Conservation (phyloP, 495 filamentous ascomycete genomes). For the Xylaria palmicola region DNA sequence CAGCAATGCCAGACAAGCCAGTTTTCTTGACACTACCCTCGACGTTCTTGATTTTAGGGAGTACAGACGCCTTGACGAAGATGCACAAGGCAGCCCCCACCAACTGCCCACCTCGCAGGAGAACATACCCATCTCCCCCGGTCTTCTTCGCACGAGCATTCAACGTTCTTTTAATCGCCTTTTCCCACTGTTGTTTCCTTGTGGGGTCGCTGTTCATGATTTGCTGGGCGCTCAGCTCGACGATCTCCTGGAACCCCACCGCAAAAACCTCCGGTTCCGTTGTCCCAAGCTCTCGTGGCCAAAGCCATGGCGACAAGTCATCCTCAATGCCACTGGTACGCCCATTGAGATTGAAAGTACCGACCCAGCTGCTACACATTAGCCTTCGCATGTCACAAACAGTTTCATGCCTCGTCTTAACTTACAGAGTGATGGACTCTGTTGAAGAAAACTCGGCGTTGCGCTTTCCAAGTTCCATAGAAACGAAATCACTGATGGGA, state of each 20-base stretch:
- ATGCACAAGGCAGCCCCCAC: constrained; percentile 91
- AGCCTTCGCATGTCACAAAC: constrained; percentile 36
- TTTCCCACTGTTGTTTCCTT: constrained; percentile 82
- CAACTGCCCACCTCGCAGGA: constrained; percentile 88
- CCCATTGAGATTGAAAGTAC: constrained; percentile 95
- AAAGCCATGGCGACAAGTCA: constrained; percentile 85
- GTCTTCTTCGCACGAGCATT: constrained; percentile 63
- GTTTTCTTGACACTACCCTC: constrained; percentile 97
- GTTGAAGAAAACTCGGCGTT: constrained; percentile 52
- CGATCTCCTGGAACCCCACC: constrained; percentile 96
- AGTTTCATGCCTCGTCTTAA: neutral
- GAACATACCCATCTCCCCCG: constrained; percentile 75
- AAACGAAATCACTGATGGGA: constrained; percentile 88
- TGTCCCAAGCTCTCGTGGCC: constrained; percentile 49
- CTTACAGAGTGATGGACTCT: constrained; percentile 50
- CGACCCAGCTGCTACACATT: constrained; percentile 67
- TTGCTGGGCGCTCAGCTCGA: constrained; percentile 92
- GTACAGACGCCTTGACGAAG: constrained; percentile 74
- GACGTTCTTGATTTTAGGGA: constrained; percentile 88
- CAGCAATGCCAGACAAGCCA: constrained; percentile 93
- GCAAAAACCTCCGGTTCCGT: constrained; percentile 75
- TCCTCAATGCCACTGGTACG: constrained; percentile 69
- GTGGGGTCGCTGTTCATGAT: constrained; percentile 98
- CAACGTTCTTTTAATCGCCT: constrained; percentile 71
- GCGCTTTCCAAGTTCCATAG: constrained; percentile 65